Evolutionary conservation across 2,329 filamentous ascomycete genomes (phyloP).

Genomic region (Fusarium longipes): DNA sequence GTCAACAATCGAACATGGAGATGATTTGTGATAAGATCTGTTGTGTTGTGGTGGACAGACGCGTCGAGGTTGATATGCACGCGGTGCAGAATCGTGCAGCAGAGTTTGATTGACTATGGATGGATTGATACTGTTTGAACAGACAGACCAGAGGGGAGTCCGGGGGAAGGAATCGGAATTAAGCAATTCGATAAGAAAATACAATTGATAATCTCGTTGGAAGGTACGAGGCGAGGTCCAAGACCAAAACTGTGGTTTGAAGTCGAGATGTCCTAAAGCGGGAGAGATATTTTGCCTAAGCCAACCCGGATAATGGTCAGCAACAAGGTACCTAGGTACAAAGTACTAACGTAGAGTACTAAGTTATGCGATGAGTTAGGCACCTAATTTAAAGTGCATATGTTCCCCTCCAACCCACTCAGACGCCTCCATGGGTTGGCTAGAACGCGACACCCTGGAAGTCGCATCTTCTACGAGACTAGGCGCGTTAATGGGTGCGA

Average conservation of each 20-base stretch:
- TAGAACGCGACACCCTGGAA: slow-evolving; percentile 30
- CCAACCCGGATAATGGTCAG: slow-evolving; percentile 6
- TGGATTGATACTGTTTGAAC: not conserved
- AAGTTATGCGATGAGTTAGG: not conserved
- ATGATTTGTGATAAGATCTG: slow-evolving; percentile 12
- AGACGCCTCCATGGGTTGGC: not conserved
- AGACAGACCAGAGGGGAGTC: not conserved
- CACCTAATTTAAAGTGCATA: slow-evolving; percentile 9
- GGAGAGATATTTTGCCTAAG: slow-evolving; percentile 35
- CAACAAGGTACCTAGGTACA: slow-evolving; percentile 3
- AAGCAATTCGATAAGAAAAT: slow-evolving; percentile 8
- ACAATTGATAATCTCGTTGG: slow-evolving; percentile 6
- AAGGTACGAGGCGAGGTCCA: slow-evolving; percentile 11
- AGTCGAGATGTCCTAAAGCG: slow-evolving; percentile 24
- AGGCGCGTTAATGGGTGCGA: slow-evolving; percentile 37
- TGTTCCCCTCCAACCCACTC: not conserved
- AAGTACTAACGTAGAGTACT: too few relatives aligned
- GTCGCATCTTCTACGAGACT: slow-evolving; percentile 11
- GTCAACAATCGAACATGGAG: slow-evolving; percentile 33
- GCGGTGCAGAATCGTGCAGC: slow-evolving; percentile 37
- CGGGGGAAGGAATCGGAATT: not conserved
- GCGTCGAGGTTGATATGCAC: slow-evolving; percentile 40
- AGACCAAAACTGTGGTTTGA: slow-evolving; percentile 17
- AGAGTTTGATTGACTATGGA: slow-evolving; percentile 6
- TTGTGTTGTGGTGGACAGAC: slow-evolving; percentile 19